Conservation (phyloP, 2,329 filamentous ascomycete species). For the Xylariaceae sp. region DNA sequence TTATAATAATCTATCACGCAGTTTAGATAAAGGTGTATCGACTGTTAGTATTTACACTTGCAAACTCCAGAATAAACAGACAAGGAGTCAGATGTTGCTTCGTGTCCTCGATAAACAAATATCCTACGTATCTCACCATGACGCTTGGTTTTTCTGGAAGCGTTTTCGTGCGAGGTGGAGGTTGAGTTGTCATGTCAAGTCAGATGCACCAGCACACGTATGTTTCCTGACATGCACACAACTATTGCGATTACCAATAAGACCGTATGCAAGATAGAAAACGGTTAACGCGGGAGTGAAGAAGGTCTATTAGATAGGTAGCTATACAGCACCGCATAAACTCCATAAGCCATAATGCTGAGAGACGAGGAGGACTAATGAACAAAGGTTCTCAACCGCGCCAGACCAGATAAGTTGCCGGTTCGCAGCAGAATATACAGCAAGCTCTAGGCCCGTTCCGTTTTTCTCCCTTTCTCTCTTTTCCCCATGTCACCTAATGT, state of each 20-base stretch:
- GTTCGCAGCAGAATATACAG: conserved; percentile 5
- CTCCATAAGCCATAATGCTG: conserved; percentile 1
- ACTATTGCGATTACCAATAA: too few relatives aligned
- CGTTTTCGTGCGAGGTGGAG: too few relatives aligned
- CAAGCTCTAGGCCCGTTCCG: not conserved
- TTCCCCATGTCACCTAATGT: too few relatives aligned
- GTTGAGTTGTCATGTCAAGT: too few relatives aligned
- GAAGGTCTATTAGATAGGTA: conserved; percentile 10
- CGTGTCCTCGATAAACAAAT: too few relatives aligned
- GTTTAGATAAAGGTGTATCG: too few relatives aligned
- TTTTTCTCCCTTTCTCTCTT: not conserved
- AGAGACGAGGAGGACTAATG: not conserved
- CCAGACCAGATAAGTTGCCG: conserved; percentile 3
- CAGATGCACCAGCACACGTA: too few relatives aligned
- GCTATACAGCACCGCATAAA: not conserved
- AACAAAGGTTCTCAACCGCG: not conserved
- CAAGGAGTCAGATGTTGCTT: not conserved
- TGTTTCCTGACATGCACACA: too few relatives aligned
- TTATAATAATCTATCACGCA: too few relatives aligned
- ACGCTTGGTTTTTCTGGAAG: too few relatives aligned
- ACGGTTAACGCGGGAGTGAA: conserved; percentile 8
- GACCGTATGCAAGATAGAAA: not conserved
- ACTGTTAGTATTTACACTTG: too few relatives aligned
- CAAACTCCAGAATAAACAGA: not conserved
- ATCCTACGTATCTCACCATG: too few relatives aligned